phyloP scores from a whole-genome alignment of 495 filamentous ascomycete species.

The Daldinia childiae region DNA sequence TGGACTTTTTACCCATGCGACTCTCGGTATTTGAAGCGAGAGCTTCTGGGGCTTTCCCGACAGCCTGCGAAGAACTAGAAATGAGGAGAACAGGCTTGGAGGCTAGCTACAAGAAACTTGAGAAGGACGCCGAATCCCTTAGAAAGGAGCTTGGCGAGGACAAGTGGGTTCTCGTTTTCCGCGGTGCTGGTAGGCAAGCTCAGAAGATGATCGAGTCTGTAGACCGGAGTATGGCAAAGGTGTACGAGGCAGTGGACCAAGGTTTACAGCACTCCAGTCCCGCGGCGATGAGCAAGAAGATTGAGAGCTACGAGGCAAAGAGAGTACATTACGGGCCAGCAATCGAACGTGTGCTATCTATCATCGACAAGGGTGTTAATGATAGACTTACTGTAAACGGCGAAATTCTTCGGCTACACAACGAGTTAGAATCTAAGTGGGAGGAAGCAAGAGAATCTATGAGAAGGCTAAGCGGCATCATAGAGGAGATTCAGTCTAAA shows the following conservation, averaged over 20 bases:
- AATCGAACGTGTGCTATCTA: slow-evolving; percentile 86
- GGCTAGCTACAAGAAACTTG: slow-evolving; percentile 79
- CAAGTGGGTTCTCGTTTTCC: slow-evolving; percentile 92
- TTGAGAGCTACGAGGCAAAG: slow-evolving; percentile 95
- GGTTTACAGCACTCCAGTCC: slow-evolving; percentile 75
- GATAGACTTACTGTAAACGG: slow-evolving; percentile 94
- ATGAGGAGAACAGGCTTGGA: slow-evolving; percentile 75
- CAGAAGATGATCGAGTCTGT: slow-evolving; percentile 95
- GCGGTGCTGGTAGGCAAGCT: slow-evolving; percentile 90
- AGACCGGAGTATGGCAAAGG: slow-evolving; percentile 80
- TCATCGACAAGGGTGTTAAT: slow-evolving; percentile 91
- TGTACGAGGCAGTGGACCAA: slow-evolving; percentile 81
- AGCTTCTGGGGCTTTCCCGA: slow-evolving; percentile 80
- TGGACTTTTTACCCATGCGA: slow-evolving; percentile 98
- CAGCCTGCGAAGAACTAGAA: slow-evolving; percentile 88
- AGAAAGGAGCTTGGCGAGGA: slow-evolving; percentile 92
- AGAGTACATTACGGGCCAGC: slow-evolving; percentile 95
- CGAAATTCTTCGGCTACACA: slow-evolving; percentile 84
- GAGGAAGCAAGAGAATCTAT: slow-evolving; percentile 78
- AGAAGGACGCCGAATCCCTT: slow-evolving; percentile 86
- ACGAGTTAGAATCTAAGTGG: slow-evolving; percentile 82
- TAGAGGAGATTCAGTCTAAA: slow-evolving; percentile 77
- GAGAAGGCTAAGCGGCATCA: slow-evolving; percentile 72
- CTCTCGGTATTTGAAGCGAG: slow-evolving; percentile 83
- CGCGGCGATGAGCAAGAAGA: slow-evolving; percentile 73